These are phyloP conservation scores for Senna siamea DNA, from an alignment of 306 rosid genomes.

Conservation along the genomic window DNA sequence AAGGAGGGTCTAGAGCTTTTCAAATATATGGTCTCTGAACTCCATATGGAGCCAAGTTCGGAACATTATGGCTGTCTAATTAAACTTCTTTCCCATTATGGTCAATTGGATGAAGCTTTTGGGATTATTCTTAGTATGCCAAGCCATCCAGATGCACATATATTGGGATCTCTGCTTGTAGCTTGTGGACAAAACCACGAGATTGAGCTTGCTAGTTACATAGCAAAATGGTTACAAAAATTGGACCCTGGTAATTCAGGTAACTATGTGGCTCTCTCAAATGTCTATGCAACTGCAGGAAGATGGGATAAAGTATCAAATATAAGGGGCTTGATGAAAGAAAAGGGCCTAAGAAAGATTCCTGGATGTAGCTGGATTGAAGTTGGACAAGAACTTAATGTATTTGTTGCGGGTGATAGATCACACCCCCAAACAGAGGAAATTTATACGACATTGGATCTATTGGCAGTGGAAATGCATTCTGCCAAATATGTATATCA, in stretches of 20 bases:
- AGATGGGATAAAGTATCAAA: constrained; percentile 71
- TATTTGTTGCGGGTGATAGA: constrained; percentile 69
- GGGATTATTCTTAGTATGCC: constrained; percentile 59
- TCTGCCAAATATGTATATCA: constrained; percentile 32
- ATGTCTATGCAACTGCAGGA: constrained; percentile 66
- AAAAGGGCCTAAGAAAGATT: constrained; percentile 63
- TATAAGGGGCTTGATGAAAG: constrained; percentile 67
- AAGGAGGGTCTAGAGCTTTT: constrained; percentile 69
- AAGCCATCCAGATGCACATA: constrained; percentile 69
- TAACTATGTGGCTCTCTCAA: constrained; percentile 78
- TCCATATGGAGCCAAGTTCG: constrained; percentile 57
- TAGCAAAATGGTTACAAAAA: constrained; percentile 56
- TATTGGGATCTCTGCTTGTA: constrained; percentile 71
- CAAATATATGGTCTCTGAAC: constrained; percentile 61
- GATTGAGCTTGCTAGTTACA: constrained; percentile 58
- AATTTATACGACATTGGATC: constrained; percentile 52
- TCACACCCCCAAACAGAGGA: constrained; percentile 67
- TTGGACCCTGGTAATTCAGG: constrained; percentile 79
- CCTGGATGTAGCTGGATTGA: constrained; percentile 91
- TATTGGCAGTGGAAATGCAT: constrained; percentile 59
- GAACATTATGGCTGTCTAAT: constrained; percentile 74
- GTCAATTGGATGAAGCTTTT: constrained; percentile 72
- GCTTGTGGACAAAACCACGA: constrained; percentile 65
- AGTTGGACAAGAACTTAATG: constrained; percentile 63
- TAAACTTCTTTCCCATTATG: constrained; percentile 63